phyloP scores from a whole-genome alignment of 2,329 filamentous ascomycete species.

The Endoconidiophora polonica region DNA sequence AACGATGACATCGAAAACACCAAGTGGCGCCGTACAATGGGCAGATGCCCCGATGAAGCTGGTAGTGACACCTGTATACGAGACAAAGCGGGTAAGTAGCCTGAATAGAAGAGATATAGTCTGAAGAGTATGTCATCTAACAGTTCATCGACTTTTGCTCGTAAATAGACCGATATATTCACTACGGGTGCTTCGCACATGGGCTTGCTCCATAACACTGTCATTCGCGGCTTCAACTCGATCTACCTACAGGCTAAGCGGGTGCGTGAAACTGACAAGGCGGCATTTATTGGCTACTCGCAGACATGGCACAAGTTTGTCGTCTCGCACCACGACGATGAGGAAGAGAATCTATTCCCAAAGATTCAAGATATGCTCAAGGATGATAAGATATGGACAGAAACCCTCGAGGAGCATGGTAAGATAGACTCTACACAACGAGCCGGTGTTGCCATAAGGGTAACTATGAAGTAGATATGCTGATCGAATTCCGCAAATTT shows the following conservation, averaged over 20 bases:
- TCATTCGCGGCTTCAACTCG: conserved; percentile 46
- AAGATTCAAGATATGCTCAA: conserved; percentile 34
- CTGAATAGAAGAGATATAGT: not conserved
- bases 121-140: not conserved
- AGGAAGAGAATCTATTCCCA: conserved; percentile 39
- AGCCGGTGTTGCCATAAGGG: not conserved
- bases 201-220: conserved; percentile 43
- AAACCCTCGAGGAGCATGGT: conserved; percentile 40
- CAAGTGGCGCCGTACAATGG: conserved; percentile 24
- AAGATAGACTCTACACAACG: conserved; percentile 12
- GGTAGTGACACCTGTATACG: conserved; percentile 35
- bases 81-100: conserved; percentile 31
- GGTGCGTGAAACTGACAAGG: conserved; percentile 32
- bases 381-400: conserved; percentile 33
- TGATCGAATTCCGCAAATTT: not conserved
- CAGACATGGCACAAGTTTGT: conserved; percentile 43
- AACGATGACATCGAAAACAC: conserved; percentile 21
- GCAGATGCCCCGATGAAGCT: conserved; percentile 38
- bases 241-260: conserved; percentile 43
- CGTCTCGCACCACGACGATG: conserved; percentile 42
- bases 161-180: conserved; percentile 37
- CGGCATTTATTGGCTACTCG: conserved; percentile 40
- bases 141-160: not conserved
- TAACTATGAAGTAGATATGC: not conserved
- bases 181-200: conserved; percentile 43